These are phyloP conservation scores for Exophiala oligosperma DNA, from an alignment of 2,329 filamentous ascomycete species.

Conservation along the genomic window DNA sequence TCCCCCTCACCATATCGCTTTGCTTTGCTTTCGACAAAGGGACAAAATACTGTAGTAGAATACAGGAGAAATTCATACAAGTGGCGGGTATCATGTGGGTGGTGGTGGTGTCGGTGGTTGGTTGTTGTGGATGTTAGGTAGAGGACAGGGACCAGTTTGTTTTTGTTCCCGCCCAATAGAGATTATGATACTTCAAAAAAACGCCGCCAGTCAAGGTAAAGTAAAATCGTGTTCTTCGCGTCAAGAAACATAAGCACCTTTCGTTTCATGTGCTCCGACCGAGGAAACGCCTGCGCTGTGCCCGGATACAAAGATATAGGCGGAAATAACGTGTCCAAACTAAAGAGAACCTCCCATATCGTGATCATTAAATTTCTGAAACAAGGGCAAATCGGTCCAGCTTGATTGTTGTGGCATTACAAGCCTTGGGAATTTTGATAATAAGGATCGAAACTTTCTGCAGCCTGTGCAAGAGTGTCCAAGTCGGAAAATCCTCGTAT, in stretches of 20 bases:
- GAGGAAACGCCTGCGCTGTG: not conserved
- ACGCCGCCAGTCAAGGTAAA: not conserved
- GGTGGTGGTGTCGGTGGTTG: too few relatives aligned
- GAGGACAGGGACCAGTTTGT: too few relatives aligned
- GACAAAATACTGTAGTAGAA: too few relatives aligned
- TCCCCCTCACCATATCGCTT: too few relatives aligned
- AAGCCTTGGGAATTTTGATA: constrained; percentile 22
- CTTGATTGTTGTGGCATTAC: constrained; percentile 5
- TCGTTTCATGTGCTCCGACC: not conserved
- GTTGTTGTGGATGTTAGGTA: too few relatives aligned
- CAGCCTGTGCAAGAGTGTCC: constrained; percentile 31
- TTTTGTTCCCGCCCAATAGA: too few relatives aligned
- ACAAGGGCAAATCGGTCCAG: not conserved
- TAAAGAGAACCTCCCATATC: not conserved
- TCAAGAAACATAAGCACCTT: not conserved
- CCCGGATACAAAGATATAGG: not conserved
- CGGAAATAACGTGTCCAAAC: not conserved
- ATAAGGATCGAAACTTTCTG: constrained; percentile 28
- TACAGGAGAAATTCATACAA: too few relatives aligned
- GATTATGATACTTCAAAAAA: too few relatives aligned
- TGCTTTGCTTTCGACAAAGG: too few relatives aligned
- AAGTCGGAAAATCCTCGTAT: constrained; percentile 30
- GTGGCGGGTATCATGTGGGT: too few relatives aligned
- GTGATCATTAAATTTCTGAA: not conserved
- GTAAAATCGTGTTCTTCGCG: not conserved